Base-by-base conservation (phyloP, 495 filamentous ascomycete genomes). In the Penicillium steckii region DNA sequence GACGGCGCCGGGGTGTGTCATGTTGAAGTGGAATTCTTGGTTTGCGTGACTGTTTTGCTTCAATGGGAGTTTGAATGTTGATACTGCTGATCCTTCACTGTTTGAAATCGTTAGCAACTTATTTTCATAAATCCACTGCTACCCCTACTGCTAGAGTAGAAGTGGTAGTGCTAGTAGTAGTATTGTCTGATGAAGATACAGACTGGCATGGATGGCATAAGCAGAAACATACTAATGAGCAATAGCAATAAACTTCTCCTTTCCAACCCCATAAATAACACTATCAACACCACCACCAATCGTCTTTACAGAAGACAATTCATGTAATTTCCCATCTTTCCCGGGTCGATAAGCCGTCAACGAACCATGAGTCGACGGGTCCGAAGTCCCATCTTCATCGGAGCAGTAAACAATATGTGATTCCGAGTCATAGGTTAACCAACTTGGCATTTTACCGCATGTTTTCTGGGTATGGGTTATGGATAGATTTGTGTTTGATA, bases 361-460 rank as follows among this genome's bases (percentile, higher is more conserved):
- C 0, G 69, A 64, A n/a, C 70, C 67, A 30, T 67, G 57, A 8
- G 50, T 61, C 3, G 46, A 44, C 2, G 56, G 47, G 44, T 66
- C 57, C 1, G 64, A 60, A 0, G 54, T 55, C 18, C 87, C 85
- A 50, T 83, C 77, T 49, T 88, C 85, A 46, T 86, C 78, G 25
- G 82, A 64, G 68, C 83, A 86, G 70, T 85, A 88, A 19, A 88
- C 59, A 8, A 76, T 68, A 8, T 65, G 59, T 32, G 75, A 69
- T 38, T 62, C 55, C 12, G 69, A 15, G 64, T 96, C 82, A 27
- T 80, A 70, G 7, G 75, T 75, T 41, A 87, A 61, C 81, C 82
- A 87, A 40, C 80, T 80, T n/a, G 83, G 79, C 56, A 80, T 78
- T 17, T 58, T 54, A 12, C 72, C 78, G 66, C 83, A 86, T 32